Evolutionary conservation across 225 moss, liverwort and hornwort genomes (phyloP), one percentile per base, ranked within the genome.

Genomic region (Straminergon stramineum): DNA sequence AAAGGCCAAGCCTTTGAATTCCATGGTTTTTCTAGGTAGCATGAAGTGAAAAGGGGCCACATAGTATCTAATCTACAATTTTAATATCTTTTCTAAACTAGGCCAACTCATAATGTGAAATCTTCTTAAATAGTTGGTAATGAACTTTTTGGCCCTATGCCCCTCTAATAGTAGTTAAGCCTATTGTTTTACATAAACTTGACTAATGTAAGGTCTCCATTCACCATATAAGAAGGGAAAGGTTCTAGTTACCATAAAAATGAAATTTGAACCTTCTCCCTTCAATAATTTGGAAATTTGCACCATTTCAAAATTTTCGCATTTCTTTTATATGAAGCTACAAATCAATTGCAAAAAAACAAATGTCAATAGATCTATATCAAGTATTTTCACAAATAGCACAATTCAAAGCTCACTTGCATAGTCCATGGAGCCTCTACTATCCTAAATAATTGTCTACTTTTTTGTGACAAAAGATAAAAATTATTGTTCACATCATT

Each of bases 1-100:
- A 0, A 20, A 75, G 20, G 7, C 5, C 0, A 0, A 0, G 0
- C 4, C 4, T 75, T 52, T 52, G 13, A 52, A 32, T 20, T 76
- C 5, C 15, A 17, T 45, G 17, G 2, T 26, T 17, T 27, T 45
- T 5, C 13, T 1, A 27, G 0, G 8, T 26, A 71, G 8, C 15
- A 4, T 45, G 6, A 74, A 45, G 17, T 45, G 17, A 45, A 6
- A 45, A 76, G 13, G 11, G 30, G 7, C 2, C 0, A 21, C 34
- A 52, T 13, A 76, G 4, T 51, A 1, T 51, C 20, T 32, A 32
- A 52, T 51, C 7, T 52, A 34, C 0, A 12, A 0, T 19, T 75
- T 52, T 32, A 52, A 30, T 32, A 13, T 34, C 2, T 75, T 52
- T 32, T 32, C 12, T 4, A 52, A 76, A 52, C 16, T 52, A 51